Base-by-base conservation (phyloP, 2,329 filamentous ascomycete species). In the Xenoacremonium recifei region DNA sequence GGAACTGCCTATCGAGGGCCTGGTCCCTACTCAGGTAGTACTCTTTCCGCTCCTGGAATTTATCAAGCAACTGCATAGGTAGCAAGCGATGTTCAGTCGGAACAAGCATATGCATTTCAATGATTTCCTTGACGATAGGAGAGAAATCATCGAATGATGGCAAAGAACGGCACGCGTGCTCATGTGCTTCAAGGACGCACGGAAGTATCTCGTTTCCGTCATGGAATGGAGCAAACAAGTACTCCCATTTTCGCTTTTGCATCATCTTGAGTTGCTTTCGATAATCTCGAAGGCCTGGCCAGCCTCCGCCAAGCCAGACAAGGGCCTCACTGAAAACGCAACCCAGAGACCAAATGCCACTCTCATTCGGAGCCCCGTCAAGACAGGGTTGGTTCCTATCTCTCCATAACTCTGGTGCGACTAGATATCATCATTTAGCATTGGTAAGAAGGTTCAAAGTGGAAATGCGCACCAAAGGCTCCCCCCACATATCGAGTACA, bases 331-430 rank as follows among this genome's bases (percentile, higher is more conserved):
- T 50, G 6, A 37, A 21, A 4, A 52, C 44, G 17, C 50, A 53
- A 2, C 49, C 49, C 2, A 53, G 32, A 9, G 50, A 52, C 50
- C 50, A 53, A 3, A 52, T 23, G 16, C 50, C 49, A 1, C 31
- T 35, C 13, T 18, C 21, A 0, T 42, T n/a, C 2, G 31, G 19
- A 0, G 45, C n/a, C 4, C 32, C 29, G 6, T 13, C 43, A 1
- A 37, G 17, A 6, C 42, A 20, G 0, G 10, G 15, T 4, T 44
- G 30, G 18, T 48, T 27, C 5, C 39, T 35, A 1, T 9, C 10
- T 0, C 47, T 33, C 1, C 38, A 37, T 4, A 42, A 39, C 21
- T 53, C 45, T 4, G 50, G 48, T 1, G 50, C 33, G 13, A 37
- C 48, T 53, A 3, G 6, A 16, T 5, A 9, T 5, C 3, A 13